A percentile compares a stretch with the other conserved stretches of the same genome.
These are phyloP conservation scores for Priceomyces medius DNA, from an alignment of 805 yeast species.

Conservation along the genomic window DNA sequence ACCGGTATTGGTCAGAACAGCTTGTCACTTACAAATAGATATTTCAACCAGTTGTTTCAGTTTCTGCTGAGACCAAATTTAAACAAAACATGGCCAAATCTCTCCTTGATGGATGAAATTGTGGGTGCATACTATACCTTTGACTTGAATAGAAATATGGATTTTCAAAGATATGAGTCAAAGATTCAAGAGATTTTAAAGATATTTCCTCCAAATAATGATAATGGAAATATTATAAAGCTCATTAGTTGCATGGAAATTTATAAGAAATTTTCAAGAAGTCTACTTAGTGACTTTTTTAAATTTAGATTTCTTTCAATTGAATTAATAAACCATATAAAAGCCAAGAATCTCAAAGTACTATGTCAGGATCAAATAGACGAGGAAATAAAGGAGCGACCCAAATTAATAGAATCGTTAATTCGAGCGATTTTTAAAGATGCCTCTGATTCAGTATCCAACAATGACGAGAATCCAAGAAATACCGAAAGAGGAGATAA, in stretches of 20 bases:
- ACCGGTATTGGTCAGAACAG: constrained; percentile 33
- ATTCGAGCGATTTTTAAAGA: constrained; percentile 3
- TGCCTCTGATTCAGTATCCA: not conserved
- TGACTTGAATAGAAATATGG: constrained; percentile 19
- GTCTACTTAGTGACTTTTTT: constrained; percentile 9
- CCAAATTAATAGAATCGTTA: constrained; percentile 2
- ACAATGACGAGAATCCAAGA: too few species aligned
- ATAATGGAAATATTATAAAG: constrained; percentile 6
- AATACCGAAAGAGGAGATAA: not conserved
- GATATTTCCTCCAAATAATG: constrained; percentile 5
- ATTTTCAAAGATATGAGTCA: constrained; percentile 11
- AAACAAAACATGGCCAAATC: constrained; percentile 18
- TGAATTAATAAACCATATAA: constrained; percentile 6
- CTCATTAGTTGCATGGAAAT: constrained; percentile 5
- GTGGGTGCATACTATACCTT: constrained; percentile 19
- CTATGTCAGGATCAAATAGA: constrained; percentile 4
- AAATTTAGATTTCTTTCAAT: constrained; percentile 14
- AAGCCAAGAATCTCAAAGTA: constrained; percentile 2
- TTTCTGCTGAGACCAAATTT: constrained; percentile 17
- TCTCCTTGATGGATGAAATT: constrained; percentile 20
- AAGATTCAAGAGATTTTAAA: constrained; percentile 14
- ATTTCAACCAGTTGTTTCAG: constrained; percentile 27
- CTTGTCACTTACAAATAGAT: constrained; percentile 35
- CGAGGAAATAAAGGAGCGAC: constrained; percentile 7
- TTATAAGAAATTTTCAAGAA: constrained; percentile 8